phyloP scores from a whole-genome alignment of 371 early-diverging fungal species.

The Blastocladiella emersonii region DNA sequence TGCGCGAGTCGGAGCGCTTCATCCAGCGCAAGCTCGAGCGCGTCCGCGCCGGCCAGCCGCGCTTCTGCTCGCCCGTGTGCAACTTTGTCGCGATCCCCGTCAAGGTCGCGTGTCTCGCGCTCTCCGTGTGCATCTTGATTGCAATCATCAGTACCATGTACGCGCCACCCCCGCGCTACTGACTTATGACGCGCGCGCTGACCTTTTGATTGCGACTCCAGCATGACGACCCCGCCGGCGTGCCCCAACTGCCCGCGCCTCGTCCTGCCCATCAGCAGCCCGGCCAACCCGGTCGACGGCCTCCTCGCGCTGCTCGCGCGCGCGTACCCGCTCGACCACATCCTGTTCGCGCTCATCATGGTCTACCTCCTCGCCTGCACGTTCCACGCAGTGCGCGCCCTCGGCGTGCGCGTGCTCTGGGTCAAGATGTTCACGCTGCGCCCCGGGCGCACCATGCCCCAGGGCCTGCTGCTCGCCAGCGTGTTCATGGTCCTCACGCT shows the following conservation, averaged over 20 bases:
- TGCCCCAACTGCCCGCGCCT: conserved; percentile 2
- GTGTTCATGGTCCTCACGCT: conserved; percentile 38
- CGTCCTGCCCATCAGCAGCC: neutral
- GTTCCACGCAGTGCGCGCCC: conserved; percentile 36
- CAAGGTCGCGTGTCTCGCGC: neutral
- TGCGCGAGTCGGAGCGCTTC: neutral
- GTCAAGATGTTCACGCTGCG: conserved; percentile 35
- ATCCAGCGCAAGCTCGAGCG: conserved; percentile 5
- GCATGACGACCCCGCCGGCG: neutral
- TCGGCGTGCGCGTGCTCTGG: conserved; percentile 52
- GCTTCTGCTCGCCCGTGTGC: conserved; percentile 14
- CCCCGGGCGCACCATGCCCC: conserved; percentile 38
- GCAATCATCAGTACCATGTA: neutral
- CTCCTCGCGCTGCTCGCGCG: conserved; percentile 5
- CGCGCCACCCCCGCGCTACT: neutral
- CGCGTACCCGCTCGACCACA: conserved; percentile 44
- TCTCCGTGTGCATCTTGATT: neutral
- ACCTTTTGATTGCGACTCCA: neutral
- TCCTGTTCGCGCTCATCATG: conserved; percentile 43
- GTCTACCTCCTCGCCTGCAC: conserved; percentile 46
- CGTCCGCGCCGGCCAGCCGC: conserved; percentile 19
- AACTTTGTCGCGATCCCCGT: neutral
- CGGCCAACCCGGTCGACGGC: neutral
- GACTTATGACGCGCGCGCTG: no score
- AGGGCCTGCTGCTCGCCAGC: conserved; percentile 37